Percentiles rank a stretch among this genome's conserved stretches.
Evolutionary conservation across 805 yeast genomes (phyloP).

Genomic region (Starmerella roubikii): DNA sequence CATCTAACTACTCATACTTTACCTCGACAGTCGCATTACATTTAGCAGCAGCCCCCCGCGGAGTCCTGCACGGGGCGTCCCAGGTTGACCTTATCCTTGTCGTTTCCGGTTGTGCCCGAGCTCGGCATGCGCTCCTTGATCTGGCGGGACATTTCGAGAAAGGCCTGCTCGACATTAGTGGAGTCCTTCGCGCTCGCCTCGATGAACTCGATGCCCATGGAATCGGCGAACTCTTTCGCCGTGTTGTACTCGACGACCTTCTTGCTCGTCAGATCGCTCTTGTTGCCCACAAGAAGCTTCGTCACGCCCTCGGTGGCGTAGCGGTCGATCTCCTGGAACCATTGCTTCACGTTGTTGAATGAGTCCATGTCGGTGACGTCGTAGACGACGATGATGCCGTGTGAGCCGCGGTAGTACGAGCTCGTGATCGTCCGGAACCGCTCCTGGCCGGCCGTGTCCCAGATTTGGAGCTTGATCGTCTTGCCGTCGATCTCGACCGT

Average conservation of each 20-base stretch:
- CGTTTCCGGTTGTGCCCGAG: constrained; percentile 44
- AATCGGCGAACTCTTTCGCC: constrained; percentile 95
- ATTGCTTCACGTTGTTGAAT: constrained; percentile 90
- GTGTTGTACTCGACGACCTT: constrained; percentile 91
- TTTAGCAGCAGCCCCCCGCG: constrained; percentile 32
- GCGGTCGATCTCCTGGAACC: constrained; percentile 97
- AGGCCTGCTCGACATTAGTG: constrained; percentile 96
- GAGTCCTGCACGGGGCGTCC: constrained; percentile 31
- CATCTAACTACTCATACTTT: background rate
- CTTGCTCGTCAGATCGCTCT: constrained; percentile 86
- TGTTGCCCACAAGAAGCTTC: constrained; percentile 91
- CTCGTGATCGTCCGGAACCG: constrained; percentile 95
- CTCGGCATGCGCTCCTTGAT: constrained; percentile 80
- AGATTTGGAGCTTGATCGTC: constrained; percentile 91
- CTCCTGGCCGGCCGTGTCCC: constrained; percentile 99
- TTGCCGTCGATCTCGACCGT: constrained; percentile 81
- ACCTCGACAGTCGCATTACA: too few relatives aligned
- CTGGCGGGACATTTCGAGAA: constrained; percentile 96
- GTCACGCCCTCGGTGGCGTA: constrained; percentile 96
- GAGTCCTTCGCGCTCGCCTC: constrained; percentile 93
- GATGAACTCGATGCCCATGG: constrained; percentile 82
- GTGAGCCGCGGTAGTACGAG: constrained; percentile 96
- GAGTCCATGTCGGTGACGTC: constrained; percentile 86
- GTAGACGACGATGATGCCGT: constrained; percentile 93
- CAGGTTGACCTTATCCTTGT: constrained; percentile 31